Base-by-base conservation (phyloP, 306 rosid genomes). In the Acacia crassicarpa region DNA sequence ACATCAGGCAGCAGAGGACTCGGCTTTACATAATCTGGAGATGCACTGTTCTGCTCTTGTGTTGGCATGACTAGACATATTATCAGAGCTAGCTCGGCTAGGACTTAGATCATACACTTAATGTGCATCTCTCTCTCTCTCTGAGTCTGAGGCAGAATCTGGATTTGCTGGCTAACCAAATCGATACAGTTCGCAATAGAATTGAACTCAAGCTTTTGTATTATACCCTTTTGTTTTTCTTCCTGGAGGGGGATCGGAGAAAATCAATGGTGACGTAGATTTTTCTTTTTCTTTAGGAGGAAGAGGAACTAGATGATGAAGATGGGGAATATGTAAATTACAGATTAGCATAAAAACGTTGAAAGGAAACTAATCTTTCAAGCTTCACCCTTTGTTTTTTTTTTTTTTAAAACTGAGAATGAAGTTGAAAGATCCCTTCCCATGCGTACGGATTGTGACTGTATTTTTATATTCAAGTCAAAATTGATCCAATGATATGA, bases 1-100 rank as follows among this genome's bases (percentile, higher is more conserved):
- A 90, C 72, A 74, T 91, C 32, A 78, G 92, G 75, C 92, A 91
- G 81, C 97, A 89, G 44, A 83, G 91, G 79, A 92, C 97, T 0
- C 78, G 99, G 81, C 91, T 95, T 84, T 95, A 95, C 85, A 90
- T 95, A 76, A 89, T 93, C 19, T 93, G 99, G 99, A 95, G 97
- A 78, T 95, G 99, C 86, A 88, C 90, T 53, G 89, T 93, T 14
- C 78, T 89, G 80, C 98, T 93, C 78, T 85, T 95, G 12, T 91
- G 94, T 67, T 91, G 95, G 92, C 88, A 91, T 27, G 48, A 67
- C 48, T 35, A 63, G 38, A 54, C n/a, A 58, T 27, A 40, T 27
- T 27, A 75, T 67, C 73, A 35, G 44, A 51, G 81, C 22, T 61
- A 40, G 81, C 22, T 61, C 22, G 41, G 54, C 40, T 44, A 63